A percentile compares a stretch with the other conserved stretches of the same genome.
phyloP scores from a whole-genome alignment of 768 basidiomycete species.

The Termitomyces sp. region DNA sequence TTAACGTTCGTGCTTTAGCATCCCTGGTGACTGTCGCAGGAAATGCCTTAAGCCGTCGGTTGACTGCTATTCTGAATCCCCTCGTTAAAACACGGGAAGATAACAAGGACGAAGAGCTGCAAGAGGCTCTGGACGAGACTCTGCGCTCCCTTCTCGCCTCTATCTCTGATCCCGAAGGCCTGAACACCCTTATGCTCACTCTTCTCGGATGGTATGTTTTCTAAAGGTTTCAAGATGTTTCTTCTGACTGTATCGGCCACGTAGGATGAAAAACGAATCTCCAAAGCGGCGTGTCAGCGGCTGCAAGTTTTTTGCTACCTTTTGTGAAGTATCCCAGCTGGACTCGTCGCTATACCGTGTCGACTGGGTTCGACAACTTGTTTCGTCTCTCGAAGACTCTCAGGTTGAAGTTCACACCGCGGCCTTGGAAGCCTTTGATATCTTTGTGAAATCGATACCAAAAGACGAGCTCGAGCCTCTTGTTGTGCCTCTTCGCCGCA shows the following conservation, averaged over 20 bases:
- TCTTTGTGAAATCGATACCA: slow-evolving; percentile 82
- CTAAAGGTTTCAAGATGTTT: background rate
- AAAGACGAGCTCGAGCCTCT: slow-evolving; percentile 92
- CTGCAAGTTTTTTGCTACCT: slow-evolving; percentile 69
- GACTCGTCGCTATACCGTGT: slow-evolving; percentile 83
- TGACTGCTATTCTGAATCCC: slow-evolving; percentile 73
- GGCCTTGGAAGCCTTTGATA: slow-evolving; percentile 79
- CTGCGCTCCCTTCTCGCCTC: slow-evolving; percentile 70
- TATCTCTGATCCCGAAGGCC: slow-evolving; percentile 78
- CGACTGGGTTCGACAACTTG: slow-evolving; percentile 91
- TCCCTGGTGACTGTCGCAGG: slow-evolving; percentile 94
- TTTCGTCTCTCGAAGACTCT: slow-evolving; percentile 77
- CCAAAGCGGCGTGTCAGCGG: slow-evolving; percentile 72
- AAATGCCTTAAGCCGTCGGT: slow-evolving; percentile 75
- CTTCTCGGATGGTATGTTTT: slow-evolving; percentile 77
- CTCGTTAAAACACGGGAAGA: slow-evolving; percentile 75
- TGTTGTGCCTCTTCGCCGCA: slow-evolving; percentile 83
- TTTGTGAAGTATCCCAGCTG: slow-evolving; percentile 78
- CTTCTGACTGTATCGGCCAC: background rate
- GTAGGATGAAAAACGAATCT: slow-evolving; percentile 74
- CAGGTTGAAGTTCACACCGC: slow-evolving; percentile 72
- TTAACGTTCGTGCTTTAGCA: slow-evolving; percentile 89
- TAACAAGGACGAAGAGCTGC: slow-evolving; percentile 64
- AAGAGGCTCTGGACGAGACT: slow-evolving; percentile 67
- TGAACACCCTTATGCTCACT: slow-evolving; percentile 85